Evolutionary conservation across 208 protist genomes (phyloP), one percentile per base, ranked within the genome.

Genomic region (Wallacemonas rigidus): DNA sequence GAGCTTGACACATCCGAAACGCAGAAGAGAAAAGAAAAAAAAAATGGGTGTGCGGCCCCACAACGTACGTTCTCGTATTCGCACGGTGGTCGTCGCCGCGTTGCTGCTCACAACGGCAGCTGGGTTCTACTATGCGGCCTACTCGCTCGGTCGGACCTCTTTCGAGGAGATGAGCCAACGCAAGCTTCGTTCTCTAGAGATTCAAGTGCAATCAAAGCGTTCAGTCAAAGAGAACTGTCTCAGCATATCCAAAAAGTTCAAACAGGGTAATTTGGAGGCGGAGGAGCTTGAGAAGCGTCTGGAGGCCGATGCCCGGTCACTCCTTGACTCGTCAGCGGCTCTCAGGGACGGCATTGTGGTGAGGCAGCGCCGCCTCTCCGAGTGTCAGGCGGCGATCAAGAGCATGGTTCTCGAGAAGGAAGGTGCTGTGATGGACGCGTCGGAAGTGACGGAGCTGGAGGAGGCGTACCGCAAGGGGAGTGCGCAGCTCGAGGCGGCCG

Each of bases 121-220:
- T 8, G 43, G 44, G 11, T 65, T 38, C 43, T 65, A 53, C 43
- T 65, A 65, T 17, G 60, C 6, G 41, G 38, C 60, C 60, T 65
- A 51, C 60, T 48, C 8, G 4, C n/a, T 65, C 14, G 60, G 60
- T 5, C 60, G 36, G n/a, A 11, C 60, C 60, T 45, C 60, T 5
- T 65, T 51, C n/a, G 60, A 65, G 60, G 41, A 26, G 9, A 12
- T 14, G 3, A 7, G 9, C 38, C 1, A 41, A 1, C 7, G 17
- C 5, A 65, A 14, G 38, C 60, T 65, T 38, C 38, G 41, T 45
- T 38, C 41, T 12, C 7, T n/a, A 14, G 60, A 65, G 17, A 35
- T 4, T 6, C 5, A n/a, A 12, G 60, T 65, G 60, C 38, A 41
- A 12, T 38, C 44, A 17, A 3, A 38, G 43, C 60, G 40, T 44